phyloP scores from a whole-genome alignment of 2,329 filamentous ascomycete species.

The Ophiocordyceps australis region DNA sequence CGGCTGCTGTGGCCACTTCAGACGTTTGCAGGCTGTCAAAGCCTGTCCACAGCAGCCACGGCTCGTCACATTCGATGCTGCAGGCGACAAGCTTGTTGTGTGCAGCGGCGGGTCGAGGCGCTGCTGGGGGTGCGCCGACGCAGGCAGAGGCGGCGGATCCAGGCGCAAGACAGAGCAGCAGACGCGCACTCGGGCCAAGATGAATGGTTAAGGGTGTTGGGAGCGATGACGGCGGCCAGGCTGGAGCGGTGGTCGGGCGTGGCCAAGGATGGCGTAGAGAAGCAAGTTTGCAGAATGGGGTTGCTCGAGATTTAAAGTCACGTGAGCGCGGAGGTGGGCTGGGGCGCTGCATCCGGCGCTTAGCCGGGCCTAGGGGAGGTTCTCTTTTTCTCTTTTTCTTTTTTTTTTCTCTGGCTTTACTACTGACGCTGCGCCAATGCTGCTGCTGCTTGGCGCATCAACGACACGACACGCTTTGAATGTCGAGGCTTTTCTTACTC shows the following conservation, averaged over 20 bases:
- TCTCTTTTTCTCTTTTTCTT: no score
- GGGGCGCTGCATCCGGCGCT: no score
- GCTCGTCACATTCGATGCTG: conserved; percentile 27
- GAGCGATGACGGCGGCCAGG: conserved; percentile 6
- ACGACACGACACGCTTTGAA: no score
- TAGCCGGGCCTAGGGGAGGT: no score
- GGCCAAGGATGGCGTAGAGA: conserved; percentile 6
- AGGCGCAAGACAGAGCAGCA: not conserved
- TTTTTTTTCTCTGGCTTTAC: no score
- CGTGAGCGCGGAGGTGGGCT: conserved; percentile 18
- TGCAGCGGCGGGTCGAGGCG: no score
- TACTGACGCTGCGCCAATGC: no score
- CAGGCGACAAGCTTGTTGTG: no score
- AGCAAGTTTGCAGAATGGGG: no score
- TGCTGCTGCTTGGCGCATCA: no score
- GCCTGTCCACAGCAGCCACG: conserved; percentile 27
- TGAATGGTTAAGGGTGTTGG: conserved; percentile 1
- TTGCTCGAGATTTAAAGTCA: conserved; percentile 27
- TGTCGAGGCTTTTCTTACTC: no score
- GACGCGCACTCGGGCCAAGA: not conserved
- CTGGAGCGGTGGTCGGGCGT: conserved; percentile 6
- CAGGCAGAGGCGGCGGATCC: conserved; percentile 2
- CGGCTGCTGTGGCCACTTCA: conserved; percentile 7
- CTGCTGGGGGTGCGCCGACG: no score
- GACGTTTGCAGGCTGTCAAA: conserved; percentile 26